Base-by-base conservation (phyloP, 1,284 basidiomycete species). In the Sanghuangporus sanghuang region DNA sequence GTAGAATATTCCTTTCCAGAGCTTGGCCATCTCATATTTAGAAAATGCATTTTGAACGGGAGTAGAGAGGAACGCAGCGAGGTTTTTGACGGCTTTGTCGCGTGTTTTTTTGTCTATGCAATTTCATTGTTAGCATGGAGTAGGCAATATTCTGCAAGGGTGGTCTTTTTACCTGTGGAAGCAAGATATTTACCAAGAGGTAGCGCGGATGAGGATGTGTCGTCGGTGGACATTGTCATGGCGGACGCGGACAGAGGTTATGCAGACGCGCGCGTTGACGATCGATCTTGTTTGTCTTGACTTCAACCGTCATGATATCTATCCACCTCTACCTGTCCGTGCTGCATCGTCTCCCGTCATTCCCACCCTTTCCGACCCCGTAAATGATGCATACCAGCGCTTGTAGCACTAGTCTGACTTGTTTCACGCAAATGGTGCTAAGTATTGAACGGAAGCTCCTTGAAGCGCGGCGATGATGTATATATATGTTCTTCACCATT, bases 1-100 rank as follows among this genome's bases (percentile, higher is more conserved):
- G 75, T 98, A 98, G 76, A 97, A 99, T 59, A 99, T 84, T 0
- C 96, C 96, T 75, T 98, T 98, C 96, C 96, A 98, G 42, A 98
- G 76, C 75, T 95, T 97, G 65, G 85, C 83, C 86, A 98, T 90
- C 73, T 98, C 96, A 32, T 78, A 62, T 62, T 86, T 83, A 18
- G 85, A 76, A 49, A 95, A 76, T 16, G 74, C 79, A 76, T 85
- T 78, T 66, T 79, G 78, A 2, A 77, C 76, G 7, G 85, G 78
- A 65, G 86, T 80, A 0, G 90, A 92, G 11, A 94, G 81, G 73
- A 96, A 96, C 1, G 79, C 74, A 0, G 87, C 79, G 1, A 98
- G 82, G 62, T 84, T 86, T 71, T 89, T 87, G 61, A 96, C 85
- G 0, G 95, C 95, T 71, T 88, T 90, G 77, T 98, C 95, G 62